Evolutionary conservation across 495 filamentous ascomycete genomes (phyloP).

Genomic region (Xeromyces bisporus): DNA sequence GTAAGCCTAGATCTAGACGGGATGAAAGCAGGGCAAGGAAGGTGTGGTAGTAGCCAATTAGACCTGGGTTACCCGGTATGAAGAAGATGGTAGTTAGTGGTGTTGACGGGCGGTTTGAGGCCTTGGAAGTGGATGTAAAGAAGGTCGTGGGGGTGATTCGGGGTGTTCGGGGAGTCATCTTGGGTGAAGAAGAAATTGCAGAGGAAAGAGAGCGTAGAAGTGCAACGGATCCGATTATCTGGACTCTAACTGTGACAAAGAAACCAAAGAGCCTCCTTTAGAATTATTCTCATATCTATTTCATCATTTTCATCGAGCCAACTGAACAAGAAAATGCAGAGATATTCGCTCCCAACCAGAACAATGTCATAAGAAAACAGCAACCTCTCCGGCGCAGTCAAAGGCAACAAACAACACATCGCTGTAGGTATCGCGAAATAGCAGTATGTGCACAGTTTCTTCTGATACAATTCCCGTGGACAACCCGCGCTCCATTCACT

Average conservation of each 20-base stretch:
- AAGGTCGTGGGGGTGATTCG: conserved; percentile 20
- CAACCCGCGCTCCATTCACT: conserved; percentile 11
- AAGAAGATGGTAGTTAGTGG: conserved; percentile 37
- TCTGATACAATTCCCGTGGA: conserved; percentile 14
- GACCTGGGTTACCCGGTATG: conserved; percentile 75
- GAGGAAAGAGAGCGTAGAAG: neutral
- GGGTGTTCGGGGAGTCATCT: neutral
- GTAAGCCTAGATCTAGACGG: conserved; percentile 3
- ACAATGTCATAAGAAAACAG: too few species aligned
- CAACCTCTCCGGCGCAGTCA: too few species aligned
- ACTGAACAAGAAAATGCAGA: too few species aligned
- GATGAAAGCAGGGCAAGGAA: conserved; percentile 43
- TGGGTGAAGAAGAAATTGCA: neutral
- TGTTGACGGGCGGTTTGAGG: conserved; percentile 1
- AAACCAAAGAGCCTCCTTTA: too few species aligned
- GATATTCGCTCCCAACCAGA: too few species aligned
- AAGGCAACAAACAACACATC: too few species aligned
- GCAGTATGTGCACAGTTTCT: neutral
- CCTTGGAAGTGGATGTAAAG: conserved; percentile 8
- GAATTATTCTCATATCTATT: too few species aligned
- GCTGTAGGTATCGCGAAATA: too few species aligned
- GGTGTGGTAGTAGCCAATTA: conserved; percentile 62
- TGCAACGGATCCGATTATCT: too few species aligned
- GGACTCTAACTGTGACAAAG: too few species aligned
- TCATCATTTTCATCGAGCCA: too few species aligned